Evolutionary conservation across 2,329 filamentous ascomycete species (phyloP).

Genomic region (Volutella citrinella): DNA sequence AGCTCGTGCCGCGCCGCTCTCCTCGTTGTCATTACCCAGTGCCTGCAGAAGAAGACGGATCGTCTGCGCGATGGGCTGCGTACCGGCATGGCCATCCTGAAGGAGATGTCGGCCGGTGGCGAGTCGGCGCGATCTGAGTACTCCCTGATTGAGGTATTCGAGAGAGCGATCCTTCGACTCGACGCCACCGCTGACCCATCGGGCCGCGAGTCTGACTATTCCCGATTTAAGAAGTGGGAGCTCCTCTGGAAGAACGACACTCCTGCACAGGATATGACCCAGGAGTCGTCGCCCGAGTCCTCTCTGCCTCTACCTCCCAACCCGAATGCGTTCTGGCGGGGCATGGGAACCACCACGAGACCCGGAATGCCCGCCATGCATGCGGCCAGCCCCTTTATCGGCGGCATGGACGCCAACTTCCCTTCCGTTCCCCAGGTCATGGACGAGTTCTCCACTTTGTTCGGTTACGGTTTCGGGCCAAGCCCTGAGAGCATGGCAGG

Average conservation of each 20-base stretch:
- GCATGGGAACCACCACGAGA: constrained; percentile 17
- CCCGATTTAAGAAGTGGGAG: constrained; percentile 50
- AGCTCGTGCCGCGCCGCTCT: constrained; percentile 53
- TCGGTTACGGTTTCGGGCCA: constrained; percentile 30
- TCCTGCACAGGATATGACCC: constrained; percentile 22
- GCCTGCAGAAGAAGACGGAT: constrained; percentile 35
- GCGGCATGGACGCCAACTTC: constrained; percentile 34
- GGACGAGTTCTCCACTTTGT: constrained; percentile 35
- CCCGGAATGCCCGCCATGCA: constrained; percentile 24
- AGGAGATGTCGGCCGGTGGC: constrained; percentile 51
- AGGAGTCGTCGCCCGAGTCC: constrained; percentile 22
- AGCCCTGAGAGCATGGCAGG: constrained; percentile 27
- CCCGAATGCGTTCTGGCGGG: constrained; percentile 20
- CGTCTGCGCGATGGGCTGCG: constrained; percentile 42
- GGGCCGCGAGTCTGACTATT: constrained; percentile 45
- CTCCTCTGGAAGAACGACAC: constrained; percentile 44
- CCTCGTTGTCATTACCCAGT: constrained; percentile 43
- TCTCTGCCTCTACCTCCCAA: constrained; percentile 21
- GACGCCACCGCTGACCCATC: constrained; percentile 40
- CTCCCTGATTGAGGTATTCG: constrained; percentile 51
- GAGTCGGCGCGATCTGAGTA: constrained; percentile 51
- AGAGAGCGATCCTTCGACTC: constrained; percentile 44
- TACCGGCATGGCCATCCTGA: constrained; percentile 49
- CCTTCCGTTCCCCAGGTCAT: constrained; percentile 37
- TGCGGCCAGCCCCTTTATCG: constrained; percentile 33